Conservation (phyloP, 176 grass and related monocot species). For the Bromus sterilis region DNA sequence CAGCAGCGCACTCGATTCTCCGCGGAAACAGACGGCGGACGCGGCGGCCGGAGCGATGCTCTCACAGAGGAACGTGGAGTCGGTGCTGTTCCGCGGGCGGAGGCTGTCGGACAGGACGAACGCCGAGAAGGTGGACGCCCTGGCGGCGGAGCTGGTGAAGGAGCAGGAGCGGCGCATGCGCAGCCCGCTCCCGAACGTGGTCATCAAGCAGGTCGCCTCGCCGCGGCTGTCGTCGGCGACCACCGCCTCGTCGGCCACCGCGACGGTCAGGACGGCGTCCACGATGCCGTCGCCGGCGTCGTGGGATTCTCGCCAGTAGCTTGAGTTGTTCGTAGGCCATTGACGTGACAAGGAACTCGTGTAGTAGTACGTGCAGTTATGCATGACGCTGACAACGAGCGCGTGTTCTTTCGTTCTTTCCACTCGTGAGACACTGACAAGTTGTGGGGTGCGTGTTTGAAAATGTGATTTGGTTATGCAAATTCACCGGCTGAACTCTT, state of each 20-base stretch:
- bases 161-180: constrained; percentile 48
- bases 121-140: constrained; percentile 45
- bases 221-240: constrained; percentile 51
- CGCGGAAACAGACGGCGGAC: not conserved
- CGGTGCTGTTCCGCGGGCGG: constrained; percentile 50
- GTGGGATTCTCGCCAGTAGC: constrained; percentile 24
- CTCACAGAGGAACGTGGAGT: constrained; percentile 53
- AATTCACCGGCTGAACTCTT: not conserved
- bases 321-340: not conserved
- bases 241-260: constrained; percentile 16
- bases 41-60: constrained; percentile 33
- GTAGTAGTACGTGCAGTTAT: not conserved
- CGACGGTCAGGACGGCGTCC: constrained; percentile 22
- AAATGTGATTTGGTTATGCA: not conserved
- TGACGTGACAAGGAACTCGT: not conserved
- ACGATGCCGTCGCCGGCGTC: constrained; percentile 38
- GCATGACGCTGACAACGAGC: not conserved
- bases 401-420: constrained; percentile 7
- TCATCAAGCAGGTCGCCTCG: constrained; percentile 45
- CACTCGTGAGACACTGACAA: not conserved
- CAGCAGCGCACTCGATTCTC: not conserved
- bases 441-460: not conserved
- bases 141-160: constrained; percentile 49
- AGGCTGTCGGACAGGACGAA: constrained; percentile 48
- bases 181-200: constrained; percentile 48